Base-by-base conservation (phyloP, 1,284 basidiomycete species). In the Apiotrichum veenhuisii region DNA sequence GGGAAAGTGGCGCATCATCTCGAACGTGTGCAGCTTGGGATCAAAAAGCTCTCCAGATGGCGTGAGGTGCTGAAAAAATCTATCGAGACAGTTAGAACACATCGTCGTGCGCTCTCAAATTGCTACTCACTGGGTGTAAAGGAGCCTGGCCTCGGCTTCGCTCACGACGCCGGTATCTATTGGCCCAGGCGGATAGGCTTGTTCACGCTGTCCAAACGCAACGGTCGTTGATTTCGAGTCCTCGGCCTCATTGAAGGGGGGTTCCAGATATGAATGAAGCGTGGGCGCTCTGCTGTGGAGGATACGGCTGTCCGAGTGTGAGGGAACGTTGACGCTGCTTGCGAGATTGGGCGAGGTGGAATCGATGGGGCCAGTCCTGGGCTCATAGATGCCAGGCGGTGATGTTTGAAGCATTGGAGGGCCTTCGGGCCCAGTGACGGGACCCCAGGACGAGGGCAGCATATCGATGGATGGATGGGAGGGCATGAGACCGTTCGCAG, bases 21-120 rank as follows among this genome's bases (percentile, higher is more conserved):
- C 57, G 20, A 54, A 55, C 2, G 60, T 62, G 44, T 62, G 60
- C 22, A 54, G 58, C 22, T 42, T 30, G 8, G 43, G 40, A 23
- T 62, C 60, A 25, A 62, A 62, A 5, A 62, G 36, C 2, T 25
- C 50, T 10, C 48, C 45, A 20, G 23, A 41, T 17, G 52, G 43
- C 7, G 40, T 23, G 20, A 58, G 26, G 9, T 46, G 41, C 22
- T 26, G 12, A 23, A 58, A 47, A n/a, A 58, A 58, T 22, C 57
- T 58, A 44, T 18, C 15, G 17, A 20, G 18, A 9, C 9, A 52
- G 18, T 15, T 4, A 23, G 18, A 36, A 7, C 14, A 34, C 5
- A 11, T 42, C 23, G 22, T 14, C 4, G n/a, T n/a, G 11, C 9
- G 40, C 40, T 11, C 40, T 23, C 30, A 47, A 8, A 18, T 22